phyloP scores from a whole-genome alignment of 2,329 filamentous ascomycete genomes.

The Plectosphaerella cucumerina region DNA sequence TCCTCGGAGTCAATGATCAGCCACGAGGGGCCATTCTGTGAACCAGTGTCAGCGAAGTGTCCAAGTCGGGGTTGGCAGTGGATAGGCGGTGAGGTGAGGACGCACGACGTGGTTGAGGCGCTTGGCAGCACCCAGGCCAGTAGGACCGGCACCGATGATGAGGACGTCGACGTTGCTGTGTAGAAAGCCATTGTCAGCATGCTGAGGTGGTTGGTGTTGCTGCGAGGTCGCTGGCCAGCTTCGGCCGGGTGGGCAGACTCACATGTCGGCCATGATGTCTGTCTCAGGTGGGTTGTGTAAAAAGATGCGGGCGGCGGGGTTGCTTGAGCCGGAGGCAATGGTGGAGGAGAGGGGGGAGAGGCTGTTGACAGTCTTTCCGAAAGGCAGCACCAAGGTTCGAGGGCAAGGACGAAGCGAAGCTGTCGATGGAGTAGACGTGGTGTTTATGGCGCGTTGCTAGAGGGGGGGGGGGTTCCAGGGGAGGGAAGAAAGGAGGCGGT shows the following conservation, averaged over 20 bases:
- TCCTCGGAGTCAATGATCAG: slow-evolving; percentile 90
- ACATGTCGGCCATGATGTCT: slow-evolving; percentile 23
- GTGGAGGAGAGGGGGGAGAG: neutral
- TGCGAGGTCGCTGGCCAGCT: neutral
- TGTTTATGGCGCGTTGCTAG: slow-evolving; percentile 9
- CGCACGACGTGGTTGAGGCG: slow-evolving; percentile 92
- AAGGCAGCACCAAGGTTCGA: neutral
- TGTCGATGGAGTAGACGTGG: neutral
- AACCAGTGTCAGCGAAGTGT: slow-evolving; percentile 11
- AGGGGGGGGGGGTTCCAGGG: slow-evolving; percentile 12
- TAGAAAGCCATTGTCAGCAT: slow-evolving; percentile 7
- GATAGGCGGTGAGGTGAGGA: slow-evolving; percentile 19
- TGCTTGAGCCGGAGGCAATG: neutral
- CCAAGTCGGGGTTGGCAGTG: slow-evolving; percentile 14
- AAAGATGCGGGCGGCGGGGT: too few relatives aligned
- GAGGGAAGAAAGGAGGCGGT: slow-evolving; percentile 8
- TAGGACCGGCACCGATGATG: slow-evolving; percentile 95
- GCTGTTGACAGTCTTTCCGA: slow-evolving; percentile 3
- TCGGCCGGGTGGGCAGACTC: slow-evolving; percentile 6
- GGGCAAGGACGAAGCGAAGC: neutral
- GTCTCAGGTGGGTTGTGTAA: too few relatives aligned
- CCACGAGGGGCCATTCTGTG: slow-evolving; percentile 87
- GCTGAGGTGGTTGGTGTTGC: neutral
- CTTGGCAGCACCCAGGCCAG: slow-evolving; percentile 96
- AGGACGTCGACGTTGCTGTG: slow-evolving; percentile 89